Percentiles rank a stretch among this genome's conserved stretches.
phyloP scores from a whole-genome alignment of 352 stramenopile genomes.

The Globisporangium heterothallicum region DNA sequence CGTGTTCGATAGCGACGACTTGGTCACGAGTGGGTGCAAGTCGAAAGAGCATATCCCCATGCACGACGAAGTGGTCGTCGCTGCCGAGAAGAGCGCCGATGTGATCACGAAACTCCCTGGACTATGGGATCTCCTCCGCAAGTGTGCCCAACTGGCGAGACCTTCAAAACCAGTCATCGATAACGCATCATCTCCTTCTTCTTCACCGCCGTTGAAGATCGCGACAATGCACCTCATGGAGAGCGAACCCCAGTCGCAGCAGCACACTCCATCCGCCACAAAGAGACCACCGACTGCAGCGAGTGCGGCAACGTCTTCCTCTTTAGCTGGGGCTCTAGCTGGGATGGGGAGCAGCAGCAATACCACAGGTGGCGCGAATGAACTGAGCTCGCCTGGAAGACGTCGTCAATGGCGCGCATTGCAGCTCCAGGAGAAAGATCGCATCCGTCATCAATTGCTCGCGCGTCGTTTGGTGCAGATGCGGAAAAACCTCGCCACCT shows the following conservation, averaged over 20 bases:
- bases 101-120: constrained; percentile 23
- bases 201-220: not conserved
- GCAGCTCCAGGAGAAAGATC: constrained; percentile 65
- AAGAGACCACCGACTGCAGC: not conserved
- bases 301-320: not conserved
- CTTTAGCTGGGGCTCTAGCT: constrained; percentile 1
- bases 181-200: not conserved
- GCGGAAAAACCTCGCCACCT: constrained; percentile 43
- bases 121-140: constrained; percentile 34
- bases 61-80: constrained; percentile 4
- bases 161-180: not conserved
- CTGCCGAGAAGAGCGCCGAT: constrained; percentile 10
- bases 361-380: not conserved
- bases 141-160: constrained; percentile 5
- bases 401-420: constrained; percentile 44
- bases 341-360: constrained; percentile 1
- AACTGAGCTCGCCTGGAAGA: constrained; percentile 14
- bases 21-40: constrained; percentile 36
- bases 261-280: not conserved
- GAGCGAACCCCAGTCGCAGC: not conserved
- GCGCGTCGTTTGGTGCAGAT: constrained; percentile 35
- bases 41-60: constrained; percentile 28
- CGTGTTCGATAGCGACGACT: constrained; percentile 46
- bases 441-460: constrained; percentile 40
- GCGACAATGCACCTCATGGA: not conserved